These are phyloP conservation scores for Talaromyces sp. DNA, from an alignment of 2,329 filamentous ascomycete genomes.

Conservation along the genomic window DNA sequence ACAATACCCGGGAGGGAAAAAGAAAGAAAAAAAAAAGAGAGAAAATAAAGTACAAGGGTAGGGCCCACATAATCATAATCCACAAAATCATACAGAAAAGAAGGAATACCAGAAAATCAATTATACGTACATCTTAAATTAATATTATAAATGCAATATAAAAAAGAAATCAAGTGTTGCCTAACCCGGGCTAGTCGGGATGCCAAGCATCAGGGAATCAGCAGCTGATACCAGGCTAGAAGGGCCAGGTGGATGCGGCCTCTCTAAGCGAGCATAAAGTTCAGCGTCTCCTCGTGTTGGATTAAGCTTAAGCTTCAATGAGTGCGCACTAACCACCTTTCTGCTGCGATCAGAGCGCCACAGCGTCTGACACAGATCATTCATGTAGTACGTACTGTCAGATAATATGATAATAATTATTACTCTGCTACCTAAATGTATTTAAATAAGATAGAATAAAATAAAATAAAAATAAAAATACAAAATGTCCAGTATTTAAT, in stretches of 20 bases:
- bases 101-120: no score
- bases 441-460: no score
- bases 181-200: constrained; percentile 8
- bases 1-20: background rate
- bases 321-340: constrained; percentile 38
- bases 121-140: background rate
- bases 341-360: constrained; percentile 39
- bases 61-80: no score
- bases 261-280: constrained; percentile 42
- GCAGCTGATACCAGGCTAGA: constrained; percentile 2
- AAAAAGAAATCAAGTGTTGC: constrained; percentile 11
- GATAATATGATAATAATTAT: no score
- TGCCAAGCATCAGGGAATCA: constrained; percentile 19
- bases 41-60: background rate
- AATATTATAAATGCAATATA: constrained; percentile 9
- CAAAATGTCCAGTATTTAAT: background rate
- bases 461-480: no score
- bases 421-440: no score
- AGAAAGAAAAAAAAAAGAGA: background rate
- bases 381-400: constrained; percentile 5
- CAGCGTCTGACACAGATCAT: constrained; percentile 24
- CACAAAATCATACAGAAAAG: no score
- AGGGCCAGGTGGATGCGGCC: constrained; percentile 19
- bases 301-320: constrained; percentile 49
- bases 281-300: constrained; percentile 43